Base-by-base conservation (phyloP, 371 early-diverging fungal species). In the Mortierella sp. region DNA sequence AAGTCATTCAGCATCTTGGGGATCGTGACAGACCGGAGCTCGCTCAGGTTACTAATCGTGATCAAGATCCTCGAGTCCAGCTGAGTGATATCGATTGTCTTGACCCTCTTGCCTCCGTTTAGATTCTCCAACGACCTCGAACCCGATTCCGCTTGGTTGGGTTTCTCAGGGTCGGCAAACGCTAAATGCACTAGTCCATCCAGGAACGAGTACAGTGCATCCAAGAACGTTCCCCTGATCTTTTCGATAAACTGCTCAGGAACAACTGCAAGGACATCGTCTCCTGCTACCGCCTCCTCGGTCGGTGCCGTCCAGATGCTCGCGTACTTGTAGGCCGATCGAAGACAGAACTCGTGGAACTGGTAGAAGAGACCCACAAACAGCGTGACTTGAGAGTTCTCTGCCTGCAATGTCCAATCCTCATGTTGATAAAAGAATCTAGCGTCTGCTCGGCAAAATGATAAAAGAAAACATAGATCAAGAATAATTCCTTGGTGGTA, bases 341-440 rank as follows among this genome's bases (percentile, higher is more conserved):
- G 86, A 8, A 94, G 88, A 75, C 92, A 90, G 78, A 91, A 91
- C 65, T 94, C 94, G 69, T 92, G 91, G 40, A 94, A 94, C 22
- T 92, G 89, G 67, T 93, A 94, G 66, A 93, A 94, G 37, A 92
- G 90, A 22, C 90, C 87, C 66, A 92, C 77, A 53, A 93, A 80
- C 19, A 87, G 81, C 0, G 95, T 94, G 13, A 91, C 87, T 70
- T 94, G 92, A 19, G 91, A 87, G 37, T 90, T 89, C 37, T 94
- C 95, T 0, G 93, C 87, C 53, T 96, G 94, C 61, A 95, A 85
- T 0, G 91, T 81, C 97, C 97, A 98, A 68, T 95, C 96, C 84
- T 98, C 97, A 76, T 95, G 91, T 71, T 90, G 85, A 68, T 93
- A 89, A 83, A 98, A 96, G 22, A 86, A 87, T 70, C 90, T 89